phyloP scores from a whole-genome alignment of 306 rosid species.

The Morella rubra region DNA sequence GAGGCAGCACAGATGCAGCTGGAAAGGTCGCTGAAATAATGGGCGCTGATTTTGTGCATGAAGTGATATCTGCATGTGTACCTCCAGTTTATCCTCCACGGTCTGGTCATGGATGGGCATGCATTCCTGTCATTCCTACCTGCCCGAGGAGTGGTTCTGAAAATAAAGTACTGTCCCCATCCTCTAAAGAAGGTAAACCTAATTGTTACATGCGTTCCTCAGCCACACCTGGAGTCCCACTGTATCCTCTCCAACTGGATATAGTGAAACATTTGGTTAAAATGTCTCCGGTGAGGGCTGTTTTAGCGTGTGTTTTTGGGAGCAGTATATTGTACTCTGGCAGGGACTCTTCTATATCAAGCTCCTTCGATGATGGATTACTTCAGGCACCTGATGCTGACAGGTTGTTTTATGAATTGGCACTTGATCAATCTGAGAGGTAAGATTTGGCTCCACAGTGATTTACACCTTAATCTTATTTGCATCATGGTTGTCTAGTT shows the following conservation, averaged over 20 bases:
- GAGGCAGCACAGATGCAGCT: slow-evolving; percentile 98
- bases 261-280: slow-evolving; percentile 91
- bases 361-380: slow-evolving; percentile 77
- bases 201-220: slow-evolving; percentile 70
- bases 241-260: slow-evolving; percentile 91
- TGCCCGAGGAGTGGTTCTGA: slow-evolving; percentile 73
- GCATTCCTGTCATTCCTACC: slow-evolving; percentile 85
- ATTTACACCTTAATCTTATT: slow-evolving; percentile 1
- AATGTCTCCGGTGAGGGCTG: slow-evolving; percentile 95
- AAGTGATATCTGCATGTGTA: slow-evolving; percentile 95
- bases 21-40: slow-evolving; percentile 90
- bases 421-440: slow-evolving; percentile 99
- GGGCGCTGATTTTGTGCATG: slow-evolving; percentile 96
- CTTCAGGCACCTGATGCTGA: slow-evolving; percentile 80
- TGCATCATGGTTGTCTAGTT: slow-evolving; percentile 25
- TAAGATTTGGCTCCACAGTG: slow-evolving; percentile 23
- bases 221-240: slow-evolving; percentile 71
- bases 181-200: slow-evolving; percentile 79
- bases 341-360: slow-evolving; percentile 69
- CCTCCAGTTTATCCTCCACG: slow-evolving; percentile 96
- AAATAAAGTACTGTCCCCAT: slow-evolving; percentile 73
- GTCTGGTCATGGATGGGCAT: slow-evolving; percentile 96
- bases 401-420: slow-evolving; percentile 86
- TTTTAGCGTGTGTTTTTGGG: slow-evolving; percentile 92
- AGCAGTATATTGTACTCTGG: slow-evolving; percentile 81